A percentile compares a stretch with the other conserved stretches of the same genome.
Conservation (phyloP, 2,329 filamentous ascomycete genomes). For the Neodidymelliopsis sp. region DNA sequence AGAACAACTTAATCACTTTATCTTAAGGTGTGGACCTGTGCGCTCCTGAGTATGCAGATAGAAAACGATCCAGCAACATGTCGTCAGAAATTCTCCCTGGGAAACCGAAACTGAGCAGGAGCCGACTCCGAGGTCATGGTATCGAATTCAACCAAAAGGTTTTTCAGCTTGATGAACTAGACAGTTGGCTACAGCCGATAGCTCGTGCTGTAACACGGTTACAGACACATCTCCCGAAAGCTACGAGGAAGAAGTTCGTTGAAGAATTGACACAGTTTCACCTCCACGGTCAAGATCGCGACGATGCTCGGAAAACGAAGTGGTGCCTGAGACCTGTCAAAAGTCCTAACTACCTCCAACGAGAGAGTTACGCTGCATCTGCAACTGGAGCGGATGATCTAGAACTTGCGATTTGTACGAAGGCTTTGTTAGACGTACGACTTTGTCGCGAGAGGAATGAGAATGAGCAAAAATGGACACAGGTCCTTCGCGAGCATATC, state of each 20-base stretch:
- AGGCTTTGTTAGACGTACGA: neutral
- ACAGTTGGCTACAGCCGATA: neutral
- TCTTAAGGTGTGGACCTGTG: neutral
- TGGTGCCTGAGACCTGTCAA: neutral
- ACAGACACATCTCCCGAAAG: neutral
- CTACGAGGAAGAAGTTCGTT: neutral
- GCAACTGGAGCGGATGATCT: neutral
- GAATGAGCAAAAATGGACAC: neutral
- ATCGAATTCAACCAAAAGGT: neutral
- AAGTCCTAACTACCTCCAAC: neutral
- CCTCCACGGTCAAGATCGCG: neutral
- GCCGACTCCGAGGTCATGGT: neutral
- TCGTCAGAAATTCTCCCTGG: neutral
- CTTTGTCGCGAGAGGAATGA: neutral
- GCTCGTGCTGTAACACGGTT: neutral
- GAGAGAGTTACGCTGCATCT: neutral
- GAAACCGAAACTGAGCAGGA: neutral
- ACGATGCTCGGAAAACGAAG: neutral
- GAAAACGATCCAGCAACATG: neutral
- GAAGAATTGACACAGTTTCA: neutral
- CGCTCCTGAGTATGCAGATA: neutral
- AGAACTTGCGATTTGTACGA: neutral
- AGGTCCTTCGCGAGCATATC: neutral
- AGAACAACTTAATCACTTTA: neutral
- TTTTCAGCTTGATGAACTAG: neutral